These are phyloP conservation scores for Hypoxylon lenormandii DNA, from an alignment of 495 filamentous ascomycete genomes.

Conservation along the genomic window DNA sequence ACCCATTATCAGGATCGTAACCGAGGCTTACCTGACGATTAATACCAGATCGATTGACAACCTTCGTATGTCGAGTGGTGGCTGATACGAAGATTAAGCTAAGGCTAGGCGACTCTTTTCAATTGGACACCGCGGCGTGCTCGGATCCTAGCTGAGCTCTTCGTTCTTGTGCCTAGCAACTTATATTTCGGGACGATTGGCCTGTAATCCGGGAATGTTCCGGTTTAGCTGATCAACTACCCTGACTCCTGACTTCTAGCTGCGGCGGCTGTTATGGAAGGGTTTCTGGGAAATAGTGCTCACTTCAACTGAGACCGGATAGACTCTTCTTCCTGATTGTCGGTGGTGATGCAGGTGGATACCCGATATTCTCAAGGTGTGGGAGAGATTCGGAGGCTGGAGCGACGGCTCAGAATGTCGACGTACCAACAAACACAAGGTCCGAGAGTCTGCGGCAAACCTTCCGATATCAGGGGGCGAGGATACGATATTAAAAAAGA, in stretches of 20 bases:
- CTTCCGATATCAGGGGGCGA: neutral
- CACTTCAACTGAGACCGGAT: constrained; percentile 20
- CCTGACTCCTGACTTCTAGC: constrained; percentile 23
- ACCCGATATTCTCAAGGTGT: constrained; percentile 32
- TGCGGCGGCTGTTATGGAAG: neutral
- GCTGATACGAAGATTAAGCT: constrained; percentile 23
- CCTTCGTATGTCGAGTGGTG: constrained; percentile 22
- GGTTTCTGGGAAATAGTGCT: constrained; percentile 1
- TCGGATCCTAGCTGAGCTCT: constrained; percentile 16
- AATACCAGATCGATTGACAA: constrained; percentile 2
- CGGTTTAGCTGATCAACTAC: constrained; percentile 31
- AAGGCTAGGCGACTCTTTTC: constrained; percentile 15
- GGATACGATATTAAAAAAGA: constrained; percentile 5
- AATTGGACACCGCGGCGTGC: constrained; percentile 24
- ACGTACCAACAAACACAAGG: constrained; percentile 20
- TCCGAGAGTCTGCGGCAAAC: neutral
- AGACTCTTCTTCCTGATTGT: constrained; percentile 18
- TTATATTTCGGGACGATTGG: constrained; percentile 12
- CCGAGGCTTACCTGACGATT: constrained; percentile 39
- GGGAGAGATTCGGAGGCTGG: constrained; percentile 27
- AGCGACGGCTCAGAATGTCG: constrained; percentile 32
- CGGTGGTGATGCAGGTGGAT: constrained; percentile 48
- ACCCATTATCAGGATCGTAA: constrained; percentile 27
- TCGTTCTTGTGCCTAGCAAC: constrained; percentile 16
- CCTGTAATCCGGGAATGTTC: constrained; percentile 30